phyloP scores from a whole-genome alignment of 495 filamentous ascomycete species.

The Neurospora africana region DNA sequence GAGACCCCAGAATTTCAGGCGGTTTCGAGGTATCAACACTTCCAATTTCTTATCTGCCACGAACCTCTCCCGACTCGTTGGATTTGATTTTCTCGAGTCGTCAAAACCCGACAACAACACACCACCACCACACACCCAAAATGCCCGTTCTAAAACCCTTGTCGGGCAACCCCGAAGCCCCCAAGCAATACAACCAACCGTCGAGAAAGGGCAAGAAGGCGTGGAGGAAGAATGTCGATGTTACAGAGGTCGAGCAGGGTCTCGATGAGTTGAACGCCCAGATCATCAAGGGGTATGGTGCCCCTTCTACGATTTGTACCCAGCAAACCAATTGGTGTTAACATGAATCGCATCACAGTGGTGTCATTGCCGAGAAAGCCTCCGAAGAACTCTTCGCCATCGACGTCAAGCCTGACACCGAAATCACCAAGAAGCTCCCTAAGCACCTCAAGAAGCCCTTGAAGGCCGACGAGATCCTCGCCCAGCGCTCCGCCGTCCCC shows the following conservation, averaged over 20 bases:
- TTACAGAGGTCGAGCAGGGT: slow-evolving; percentile 72
- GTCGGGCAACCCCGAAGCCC: slow-evolving; percentile 30
- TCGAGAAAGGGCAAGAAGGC: slow-evolving; percentile 97
- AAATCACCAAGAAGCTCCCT: slow-evolving; percentile 36
- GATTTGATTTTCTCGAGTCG: not conserved
- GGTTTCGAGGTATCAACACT: not conserved
- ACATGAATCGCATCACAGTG: slow-evolving; percentile 38
- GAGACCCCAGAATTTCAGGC: not conserved
- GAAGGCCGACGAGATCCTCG: slow-evolving; percentile 84
- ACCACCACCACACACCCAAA: slow-evolving; percentile 1
- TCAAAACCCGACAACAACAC: not conserved
- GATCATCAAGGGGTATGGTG: slow-evolving; percentile 69
- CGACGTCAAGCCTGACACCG: slow-evolving; percentile 47
- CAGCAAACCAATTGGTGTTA: slow-evolving; percentile 13
- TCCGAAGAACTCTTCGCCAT: slow-evolving; percentile 71
- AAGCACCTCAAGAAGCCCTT: slow-evolving; percentile 59
- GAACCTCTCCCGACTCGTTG: not conserved
- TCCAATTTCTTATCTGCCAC: not conserved
- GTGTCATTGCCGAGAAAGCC: slow-evolving; percentile 66
- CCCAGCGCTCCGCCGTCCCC: slow-evolving; percentile 68
- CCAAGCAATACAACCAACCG: slow-evolving; percentile 59
- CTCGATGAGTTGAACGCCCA: slow-evolving; percentile 77
- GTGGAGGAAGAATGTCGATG: slow-evolving; percentile 95
- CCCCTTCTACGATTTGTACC: not conserved
- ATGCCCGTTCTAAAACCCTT: slow-evolving; percentile 21